Conservation (phyloP, 192 early-diverging fungal genomes). For the Mortierella hygrophila region DNA sequence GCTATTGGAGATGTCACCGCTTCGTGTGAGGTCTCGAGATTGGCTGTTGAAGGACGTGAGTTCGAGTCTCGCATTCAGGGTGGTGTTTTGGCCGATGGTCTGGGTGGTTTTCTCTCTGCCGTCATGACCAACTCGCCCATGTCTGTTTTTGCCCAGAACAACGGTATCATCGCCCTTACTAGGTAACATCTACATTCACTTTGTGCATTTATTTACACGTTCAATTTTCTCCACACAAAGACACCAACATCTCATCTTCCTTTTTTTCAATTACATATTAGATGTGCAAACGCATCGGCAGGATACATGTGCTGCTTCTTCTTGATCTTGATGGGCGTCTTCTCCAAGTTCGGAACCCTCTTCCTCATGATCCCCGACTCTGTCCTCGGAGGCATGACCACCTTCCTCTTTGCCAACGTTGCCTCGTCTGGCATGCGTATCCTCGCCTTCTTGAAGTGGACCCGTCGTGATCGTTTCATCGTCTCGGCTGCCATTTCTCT, state of each 20-base stretch:
- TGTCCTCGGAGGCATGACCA: slow-evolving; percentile 68
- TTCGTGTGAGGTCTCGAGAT: slow-evolving; percentile 64
- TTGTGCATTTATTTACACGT: neutral
- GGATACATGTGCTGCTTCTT: slow-evolving; percentile 64
- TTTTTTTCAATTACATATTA: neutral
- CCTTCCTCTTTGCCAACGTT: slow-evolving; percentile 66
- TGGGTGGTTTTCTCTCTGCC: slow-evolving; percentile 63
- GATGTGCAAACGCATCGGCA: slow-evolving; percentile 61
- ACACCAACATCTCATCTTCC: neutral
- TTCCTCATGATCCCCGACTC: slow-evolving; percentile 61
- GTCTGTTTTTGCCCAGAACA: slow-evolving; percentile 69
- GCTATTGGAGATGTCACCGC: slow-evolving; percentile 68
- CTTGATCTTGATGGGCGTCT: slow-evolving; percentile 63
- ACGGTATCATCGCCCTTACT: slow-evolving; percentile 67
- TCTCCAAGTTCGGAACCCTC: slow-evolving; percentile 64
- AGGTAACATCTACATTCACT: slow-evolving; percentile 29
- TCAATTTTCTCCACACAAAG: neutral
- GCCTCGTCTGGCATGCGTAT: slow-evolving; percentile 68
- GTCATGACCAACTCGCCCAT: slow-evolving; percentile 66
- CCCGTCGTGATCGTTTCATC: slow-evolving; percentile 67
- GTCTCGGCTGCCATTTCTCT: slow-evolving; percentile 59
- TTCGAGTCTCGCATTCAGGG: slow-evolving; percentile 67
- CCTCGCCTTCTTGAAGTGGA: slow-evolving; percentile 65
- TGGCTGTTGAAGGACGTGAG: slow-evolving; percentile 62
- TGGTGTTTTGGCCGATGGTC: slow-evolving; percentile 67